A percentile compares a stretch with the other conserved stretches of the same genome.
Evolutionary conservation across 805 yeast species (phyloP).

Genomic region (Metschnikowia baotianmanensis): DNA sequence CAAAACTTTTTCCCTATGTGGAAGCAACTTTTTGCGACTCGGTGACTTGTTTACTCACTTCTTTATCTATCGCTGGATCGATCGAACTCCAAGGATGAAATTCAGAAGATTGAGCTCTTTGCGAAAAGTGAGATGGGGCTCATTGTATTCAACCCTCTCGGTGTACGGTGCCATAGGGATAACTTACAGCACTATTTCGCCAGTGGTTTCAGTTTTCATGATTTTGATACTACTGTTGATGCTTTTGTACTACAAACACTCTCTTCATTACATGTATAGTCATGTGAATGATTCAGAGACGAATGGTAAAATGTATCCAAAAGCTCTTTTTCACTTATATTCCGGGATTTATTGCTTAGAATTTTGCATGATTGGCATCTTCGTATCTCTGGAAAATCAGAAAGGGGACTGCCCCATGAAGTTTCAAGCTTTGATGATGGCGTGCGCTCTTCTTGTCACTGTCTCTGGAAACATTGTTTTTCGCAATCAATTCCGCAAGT

Average conservation of each 20-base stretch:
- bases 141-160: slow-evolving; percentile 72
- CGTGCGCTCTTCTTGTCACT: slow-evolving; percentile 50
- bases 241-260: slow-evolving; percentile 67
- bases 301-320: slow-evolving; percentile 67
- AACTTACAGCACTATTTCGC: slow-evolving; percentile 77
- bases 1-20: slow-evolving; percentile 74
- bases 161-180: slow-evolving; percentile 76
- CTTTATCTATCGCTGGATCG: slow-evolving; percentile 36
- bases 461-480: slow-evolving; percentile 56
- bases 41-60: slow-evolving; percentile 45
- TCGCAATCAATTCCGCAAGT: slow-evolving; percentile 36
- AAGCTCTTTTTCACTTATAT: slow-evolving; percentile 72
- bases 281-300: slow-evolving; percentile 57
- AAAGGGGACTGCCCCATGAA: slow-evolving; percentile 42
- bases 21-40: slow-evolving; percentile 64
- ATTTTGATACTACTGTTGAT: slow-evolving; percentile 53
- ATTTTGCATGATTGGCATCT: slow-evolving; percentile 71
- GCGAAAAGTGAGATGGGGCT: slow-evolving; percentile 68
- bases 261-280: slow-evolving; percentile 56
- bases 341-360: slow-evolving; percentile 82
- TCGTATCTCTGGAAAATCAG: slow-evolving; percentile 58
- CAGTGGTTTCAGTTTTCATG: slow-evolving; percentile 64
- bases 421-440: slow-evolving; percentile 52
- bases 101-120: slow-evolving; percentile 44
- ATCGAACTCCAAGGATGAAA: slow-evolving; percentile 60